Base-by-base conservation (phyloP, 306 rosid species). In the Rubus parviflorus region DNA sequence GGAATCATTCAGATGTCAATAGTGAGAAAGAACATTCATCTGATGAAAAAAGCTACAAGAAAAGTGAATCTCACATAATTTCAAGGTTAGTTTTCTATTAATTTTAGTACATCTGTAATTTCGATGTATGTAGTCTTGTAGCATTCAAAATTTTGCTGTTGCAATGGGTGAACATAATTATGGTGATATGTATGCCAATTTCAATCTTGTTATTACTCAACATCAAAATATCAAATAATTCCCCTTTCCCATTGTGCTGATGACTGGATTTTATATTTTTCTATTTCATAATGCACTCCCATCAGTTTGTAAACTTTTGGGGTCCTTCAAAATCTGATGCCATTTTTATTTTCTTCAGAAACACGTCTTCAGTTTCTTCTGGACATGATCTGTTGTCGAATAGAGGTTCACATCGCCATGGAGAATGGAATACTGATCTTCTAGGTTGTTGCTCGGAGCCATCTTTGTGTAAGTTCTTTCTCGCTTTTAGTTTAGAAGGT, bases 391-490 rank as follows among this genome's bases (percentile, higher is more conserved):
- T 87, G 73, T 75, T 80, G 75, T 91, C 97, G 38, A 86, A 85
- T 48, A 88, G 88, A 75, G 86, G 88, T 75, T 89, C 97, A 54
- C 79, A 82, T 83, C 86, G 68, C 64, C 86, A 85, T 53, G 94
- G 81, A 73, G 96, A 96, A 54, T 96, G 99, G 99, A 94, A 91
- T 64, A 85, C 89, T 71, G 99, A 96, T 90, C 88, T 96, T 74
- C 99, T 96, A 37, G 92, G 92, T 72, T 96, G 99, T 81, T 96
- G 98, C 81, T 88, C 99, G 35, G 97, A 96, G 74, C 98, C 97
- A 66, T 86, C 81, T 68, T 88, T 96, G 66, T 96, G 99, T 96
- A 91, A 40, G 97, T 87, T 72, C 62, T 80, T 82, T 81, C 77
- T 53, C 67, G 7, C 81, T 72, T 62, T 72, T 54, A 58, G 60